Evolutionary conservation across 305 asterid genomes (phyloP), one percentile per base, ranked within the genome.

Genomic region (Fraxinus ornus): DNA sequence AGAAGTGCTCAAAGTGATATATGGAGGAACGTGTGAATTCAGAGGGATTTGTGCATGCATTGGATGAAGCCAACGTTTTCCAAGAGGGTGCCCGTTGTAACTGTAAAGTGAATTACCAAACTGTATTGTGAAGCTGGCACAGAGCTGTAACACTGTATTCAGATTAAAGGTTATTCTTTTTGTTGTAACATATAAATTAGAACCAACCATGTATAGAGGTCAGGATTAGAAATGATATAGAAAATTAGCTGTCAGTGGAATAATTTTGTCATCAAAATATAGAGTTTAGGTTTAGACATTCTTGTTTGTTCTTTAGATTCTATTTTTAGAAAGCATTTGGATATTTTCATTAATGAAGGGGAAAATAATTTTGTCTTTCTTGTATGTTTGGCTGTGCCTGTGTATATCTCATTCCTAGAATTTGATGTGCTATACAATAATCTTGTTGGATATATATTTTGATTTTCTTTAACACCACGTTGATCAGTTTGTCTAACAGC

Each of bases 141-240:
- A 88, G 88, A 85, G 66, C 62, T 57, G 86, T 88, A 80, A 83
- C 87, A 64, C 66, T 83, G 78, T 86, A 86, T 85, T 22, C 6
- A 62, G 72, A 62, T 21, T 62, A 62, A 24, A 28, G 72, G 33
- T 8, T 22, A 24, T 62, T 49, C 62, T 49, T 49, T 49, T 49
- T 49, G 62, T 49, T 62, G 72, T 22, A 62, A 62, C 72, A 62
- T 9, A 22, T 62, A 62, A 55, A 55, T 6, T 22, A 4, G 5
- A 62, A 22, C 32, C 72, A 62, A 62, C 71, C 71, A 62, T 22
- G 32, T 24, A 62, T 24, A 62, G 72, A 22, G 72, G 33, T 22
- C 33, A 62, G 72, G 32, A 62, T 62, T 62, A 62, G 71, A 62
- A 4, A 62, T 19, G 72, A 22, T 22, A 62, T 62, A 62, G 72